Evolutionary conservation across 306 rosid genomes (phyloP).

Genomic region (Lathyrus oleraceus): DNA sequence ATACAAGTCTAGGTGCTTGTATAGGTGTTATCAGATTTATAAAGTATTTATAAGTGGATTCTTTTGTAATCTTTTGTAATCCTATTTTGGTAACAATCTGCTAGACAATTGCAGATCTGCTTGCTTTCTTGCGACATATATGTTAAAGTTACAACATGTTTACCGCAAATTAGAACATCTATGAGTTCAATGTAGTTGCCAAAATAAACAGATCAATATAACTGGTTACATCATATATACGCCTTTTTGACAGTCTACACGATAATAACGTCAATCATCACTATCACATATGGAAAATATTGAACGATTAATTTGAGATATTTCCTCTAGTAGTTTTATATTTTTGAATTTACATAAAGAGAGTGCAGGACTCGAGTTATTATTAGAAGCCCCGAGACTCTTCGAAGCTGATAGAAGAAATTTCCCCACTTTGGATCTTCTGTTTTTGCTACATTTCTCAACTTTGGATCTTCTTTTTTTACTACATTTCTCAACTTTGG

Average conservation of each 20-base stretch:
- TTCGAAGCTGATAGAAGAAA: conserved; percentile 58
- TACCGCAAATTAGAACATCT: background rate
- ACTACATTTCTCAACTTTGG: conserved; percentile 6
- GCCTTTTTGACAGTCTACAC: conserved; percentile 10
- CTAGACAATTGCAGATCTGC: background rate
- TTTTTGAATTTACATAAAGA: conserved; percentile 43
- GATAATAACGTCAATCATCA: conserved; percentile 43
- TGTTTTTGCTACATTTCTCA: conserved; percentile 10
- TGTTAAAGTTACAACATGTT: conserved; percentile 17
- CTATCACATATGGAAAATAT: conserved; percentile 56
- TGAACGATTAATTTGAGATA: conserved; percentile 40
- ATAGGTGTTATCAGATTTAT: no score
- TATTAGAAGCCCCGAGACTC: conserved; percentile 52
- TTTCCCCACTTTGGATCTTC: conserved; percentile 51
- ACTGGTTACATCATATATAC: background rate
- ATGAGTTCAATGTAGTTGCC: background rate
- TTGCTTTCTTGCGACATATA: conserved; percentile 18
- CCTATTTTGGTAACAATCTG: no score
- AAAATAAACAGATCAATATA: background rate
- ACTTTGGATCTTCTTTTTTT: background rate
- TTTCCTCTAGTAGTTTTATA: conserved; percentile 35
- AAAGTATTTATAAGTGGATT: no score
- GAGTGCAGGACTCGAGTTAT: conserved; percentile 43
- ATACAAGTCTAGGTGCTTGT: no score
- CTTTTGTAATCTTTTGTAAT: no score